Percentiles rank a stretch among this genome's conserved stretches.
These are phyloP conservation scores for Erigeron philadelphicus DNA, from an alignment of 140 eudicot genomes.

Conservation along the genomic window DNA sequence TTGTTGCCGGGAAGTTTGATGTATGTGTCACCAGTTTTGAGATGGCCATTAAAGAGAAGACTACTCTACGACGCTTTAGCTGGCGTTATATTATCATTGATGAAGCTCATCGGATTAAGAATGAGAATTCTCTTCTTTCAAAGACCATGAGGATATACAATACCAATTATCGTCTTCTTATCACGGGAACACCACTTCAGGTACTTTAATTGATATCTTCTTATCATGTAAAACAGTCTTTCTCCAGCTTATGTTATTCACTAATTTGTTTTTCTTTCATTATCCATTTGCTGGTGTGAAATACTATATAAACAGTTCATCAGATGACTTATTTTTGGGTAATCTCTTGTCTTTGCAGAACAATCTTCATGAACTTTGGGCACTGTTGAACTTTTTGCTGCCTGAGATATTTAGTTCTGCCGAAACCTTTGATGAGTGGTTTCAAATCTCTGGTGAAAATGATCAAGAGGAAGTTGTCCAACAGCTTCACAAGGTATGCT, in stretches of 20 bases:
- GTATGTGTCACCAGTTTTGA: conserved; percentile 99
- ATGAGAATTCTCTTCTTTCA: conserved; percentile 92
- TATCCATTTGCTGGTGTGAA: not conserved
- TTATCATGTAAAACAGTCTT: not conserved
- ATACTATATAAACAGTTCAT: not conserved
- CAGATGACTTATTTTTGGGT: not conserved
- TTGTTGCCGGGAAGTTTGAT: conserved; percentile 97
- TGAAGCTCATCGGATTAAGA: conserved; percentile 97
- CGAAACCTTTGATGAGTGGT: conserved; percentile 98
- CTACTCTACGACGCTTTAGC: conserved; percentile 79
- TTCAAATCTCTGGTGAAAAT: conserved; percentile 93
- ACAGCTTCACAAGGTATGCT: conserved; percentile 93
- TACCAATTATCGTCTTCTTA: conserved; percentile 86
- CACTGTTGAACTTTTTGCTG: conserved; percentile 90
- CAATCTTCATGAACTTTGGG: conserved; percentile 99
- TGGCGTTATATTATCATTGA: conserved; percentile 98
- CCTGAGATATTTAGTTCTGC: conserved; percentile 99
- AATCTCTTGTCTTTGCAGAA: conserved; percentile 48
- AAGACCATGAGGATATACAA: conserved; percentile 89
- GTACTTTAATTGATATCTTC: conserved; percentile 29
- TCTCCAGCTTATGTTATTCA: not conserved
- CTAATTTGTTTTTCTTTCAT: not conserved
- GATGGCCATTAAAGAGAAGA: conserved; percentile 94
- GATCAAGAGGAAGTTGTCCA: conserved; percentile 99
- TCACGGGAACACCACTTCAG: conserved; percentile 98